Conservation (phyloP, 768 basidiomycete species). For the Mycena indigotica region DNA sequence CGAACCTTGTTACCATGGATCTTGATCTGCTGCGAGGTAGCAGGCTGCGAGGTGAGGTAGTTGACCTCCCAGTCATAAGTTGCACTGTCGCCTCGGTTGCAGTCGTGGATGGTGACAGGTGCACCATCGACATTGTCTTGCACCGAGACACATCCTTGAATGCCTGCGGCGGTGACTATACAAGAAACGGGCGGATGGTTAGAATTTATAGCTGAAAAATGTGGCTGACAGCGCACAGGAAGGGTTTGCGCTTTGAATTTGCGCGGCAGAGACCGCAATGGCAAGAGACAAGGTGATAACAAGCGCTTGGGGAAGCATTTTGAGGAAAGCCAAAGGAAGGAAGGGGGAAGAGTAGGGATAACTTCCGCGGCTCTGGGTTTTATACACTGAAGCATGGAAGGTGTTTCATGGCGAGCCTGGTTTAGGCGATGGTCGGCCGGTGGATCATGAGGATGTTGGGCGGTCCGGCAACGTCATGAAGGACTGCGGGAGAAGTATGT, state of each 20-base stretch:
- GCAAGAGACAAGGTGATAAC: not conserved
- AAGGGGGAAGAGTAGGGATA: too few species aligned
- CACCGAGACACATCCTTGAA: constrained; percentile 8
- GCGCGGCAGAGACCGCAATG: not conserved
- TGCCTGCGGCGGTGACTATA: not conserved
- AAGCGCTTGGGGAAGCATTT: not conserved
- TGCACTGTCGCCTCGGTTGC: constrained; percentile 1
- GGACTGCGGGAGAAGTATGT: too few species aligned
- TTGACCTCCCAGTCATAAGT: constrained; percentile 7
- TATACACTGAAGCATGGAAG: too few species aligned
- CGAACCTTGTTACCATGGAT: constrained; percentile 9
- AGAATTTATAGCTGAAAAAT: not conserved
- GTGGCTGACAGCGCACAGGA: not conserved
- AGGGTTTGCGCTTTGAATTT: not conserved
- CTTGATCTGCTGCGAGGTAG: constrained; percentile 9
- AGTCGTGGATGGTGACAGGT: constrained; percentile 6
- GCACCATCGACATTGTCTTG: not conserved
- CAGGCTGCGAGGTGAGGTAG: constrained; percentile 4
- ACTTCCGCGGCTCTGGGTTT: too few species aligned
- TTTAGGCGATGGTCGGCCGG: too few species aligned
- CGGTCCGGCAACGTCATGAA: too few species aligned
- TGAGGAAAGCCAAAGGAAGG: not conserved
- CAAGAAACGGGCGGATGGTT: not conserved
- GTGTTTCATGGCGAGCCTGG: too few species aligned
- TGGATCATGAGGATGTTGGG: too few species aligned